phyloP scores from a whole-genome alignment of 2,329 filamentous ascomycete genomes.

The Bisporella sp. region DNA sequence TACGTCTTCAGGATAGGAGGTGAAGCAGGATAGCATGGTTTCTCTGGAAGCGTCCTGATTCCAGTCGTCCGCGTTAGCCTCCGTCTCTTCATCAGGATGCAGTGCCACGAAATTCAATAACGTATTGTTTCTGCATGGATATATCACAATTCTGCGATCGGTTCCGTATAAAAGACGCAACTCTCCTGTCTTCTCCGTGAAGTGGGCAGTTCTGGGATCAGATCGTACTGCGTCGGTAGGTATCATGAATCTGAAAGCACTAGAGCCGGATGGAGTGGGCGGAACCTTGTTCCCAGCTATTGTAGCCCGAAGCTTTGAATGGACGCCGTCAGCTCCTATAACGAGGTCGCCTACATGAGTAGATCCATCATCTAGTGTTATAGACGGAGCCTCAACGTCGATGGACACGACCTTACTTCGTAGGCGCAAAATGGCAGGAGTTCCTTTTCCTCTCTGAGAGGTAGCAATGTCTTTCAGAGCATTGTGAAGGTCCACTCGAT shows the following conservation, averaged over 20 bases:
- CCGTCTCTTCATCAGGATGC: conserved; percentile 42
- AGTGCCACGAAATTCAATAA: conserved; percentile 44
- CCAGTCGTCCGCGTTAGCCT: conserved; percentile 35
- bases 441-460: conserved; percentile 24
- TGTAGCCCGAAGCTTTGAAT: neutral
- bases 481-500: conserved; percentile 46
- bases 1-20: conserved; percentile 36
- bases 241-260: conserved; percentile 21
- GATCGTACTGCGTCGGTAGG: conserved; percentile 17
- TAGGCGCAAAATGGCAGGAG: conserved; percentile 25
- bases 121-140: conserved; percentile 39
- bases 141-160: conserved; percentile 40
- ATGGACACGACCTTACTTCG: conserved; percentile 37
- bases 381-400: conserved; percentile 31
- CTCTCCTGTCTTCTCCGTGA: conserved; percentile 25
- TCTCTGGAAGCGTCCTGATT: conserved; percentile 31
- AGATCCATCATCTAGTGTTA: conserved; percentile 40
- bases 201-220: conserved; percentile 29
- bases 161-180: conserved; percentile 34
- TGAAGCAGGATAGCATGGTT: conserved; percentile 32
- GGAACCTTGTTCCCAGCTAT: neutral
- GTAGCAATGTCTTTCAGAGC: conserved; percentile 41
- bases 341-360: conserved; percentile 40
- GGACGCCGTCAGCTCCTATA: conserved; percentile 48
- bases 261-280: conserved; percentile 10